phyloP scores from a whole-genome alignment of 164 flowering plant species.

The Litsea cubeba region DNA sequence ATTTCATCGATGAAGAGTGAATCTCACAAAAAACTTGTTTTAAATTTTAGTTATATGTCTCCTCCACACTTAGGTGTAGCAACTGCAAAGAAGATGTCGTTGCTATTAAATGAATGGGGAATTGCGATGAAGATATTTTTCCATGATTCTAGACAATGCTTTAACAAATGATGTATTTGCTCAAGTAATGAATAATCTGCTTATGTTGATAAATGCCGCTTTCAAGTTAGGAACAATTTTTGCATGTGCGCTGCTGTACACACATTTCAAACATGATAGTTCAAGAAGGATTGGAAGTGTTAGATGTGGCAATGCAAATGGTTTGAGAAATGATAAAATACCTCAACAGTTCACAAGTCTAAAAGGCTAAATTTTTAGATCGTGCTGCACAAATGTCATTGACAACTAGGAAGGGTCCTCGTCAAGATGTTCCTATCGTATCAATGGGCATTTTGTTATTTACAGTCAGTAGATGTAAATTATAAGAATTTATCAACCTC shows the following conservation, averaged over 20 bases:
- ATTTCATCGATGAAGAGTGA: not conserved
- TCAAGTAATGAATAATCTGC: too few species aligned
- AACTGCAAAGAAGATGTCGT: too few species aligned
- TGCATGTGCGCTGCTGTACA: not conserved
- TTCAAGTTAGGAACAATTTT: not conserved
- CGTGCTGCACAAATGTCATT: not conserved
- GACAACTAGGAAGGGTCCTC: not conserved
- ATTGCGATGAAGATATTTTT: too few species aligned
- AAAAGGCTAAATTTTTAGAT: not conserved
- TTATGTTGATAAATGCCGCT: not conserved
- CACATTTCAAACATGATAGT: not conserved
- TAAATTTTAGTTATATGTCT: too few species aligned
- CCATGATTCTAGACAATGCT: too few species aligned
- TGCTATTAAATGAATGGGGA: too few species aligned
- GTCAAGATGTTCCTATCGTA: not conserved
- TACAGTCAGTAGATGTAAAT: not conserved
- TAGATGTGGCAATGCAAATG: not conserved
- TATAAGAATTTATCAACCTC: not conserved
- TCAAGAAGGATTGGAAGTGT: not conserved
- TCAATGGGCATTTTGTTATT: not conserved
- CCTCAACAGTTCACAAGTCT: not conserved
- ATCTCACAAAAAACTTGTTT: too few species aligned
- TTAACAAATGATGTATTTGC: too few species aligned
- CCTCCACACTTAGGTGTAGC: too few species aligned
- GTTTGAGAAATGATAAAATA: not conserved